phyloP scores from a whole-genome alignment of 192 early-diverging fungal genomes.

The Dispira simplex region DNA sequence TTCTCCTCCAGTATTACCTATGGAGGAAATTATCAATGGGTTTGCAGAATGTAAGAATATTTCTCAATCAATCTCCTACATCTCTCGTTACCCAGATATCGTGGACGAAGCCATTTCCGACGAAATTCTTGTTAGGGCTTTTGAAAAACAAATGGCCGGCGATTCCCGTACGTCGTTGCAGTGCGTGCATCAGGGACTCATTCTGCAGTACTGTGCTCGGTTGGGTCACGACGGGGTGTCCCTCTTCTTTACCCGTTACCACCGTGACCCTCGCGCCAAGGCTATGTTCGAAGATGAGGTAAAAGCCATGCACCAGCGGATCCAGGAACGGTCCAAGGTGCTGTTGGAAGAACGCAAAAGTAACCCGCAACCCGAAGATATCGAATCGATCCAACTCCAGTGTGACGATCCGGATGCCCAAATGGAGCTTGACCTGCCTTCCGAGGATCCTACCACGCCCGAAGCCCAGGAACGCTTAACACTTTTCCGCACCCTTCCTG shows the following conservation, averaged over 20 bases:
- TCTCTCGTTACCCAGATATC: conserved; percentile 52
- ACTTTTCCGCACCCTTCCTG: conserved; percentile 55
- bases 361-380: conserved; percentile 22
- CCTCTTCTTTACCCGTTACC: conserved; percentile 65
- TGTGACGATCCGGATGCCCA: conserved; percentile 51
- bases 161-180: conserved; percentile 47
- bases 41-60: conserved; percentile 44
- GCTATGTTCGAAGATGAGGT: conserved; percentile 79
- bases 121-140: conserved; percentile 73
- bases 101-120: conserved; percentile 56
- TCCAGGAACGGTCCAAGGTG: conserved; percentile 55
- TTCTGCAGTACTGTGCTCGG: conserved; percentile 72
- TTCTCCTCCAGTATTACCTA: neutral
- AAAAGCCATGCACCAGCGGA: conserved; percentile 66
- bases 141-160: conserved; percentile 56
- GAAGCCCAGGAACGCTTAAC: conserved; percentile 32
- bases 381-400: conserved; percentile 58
- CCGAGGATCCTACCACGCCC: conserved; percentile 29
- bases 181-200: conserved; percentile 64
- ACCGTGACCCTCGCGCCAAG: conserved; percentile 37
- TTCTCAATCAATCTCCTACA: conserved; percentile 41
- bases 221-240: conserved; percentile 71
- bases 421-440: conserved; percentile 49
- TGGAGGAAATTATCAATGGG: conserved; percentile 20
- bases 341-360: conserved; percentile 35